Base-by-base conservation (phyloP, 352 stramenopile genomes). In the Phytophthora fragariae region DNA sequence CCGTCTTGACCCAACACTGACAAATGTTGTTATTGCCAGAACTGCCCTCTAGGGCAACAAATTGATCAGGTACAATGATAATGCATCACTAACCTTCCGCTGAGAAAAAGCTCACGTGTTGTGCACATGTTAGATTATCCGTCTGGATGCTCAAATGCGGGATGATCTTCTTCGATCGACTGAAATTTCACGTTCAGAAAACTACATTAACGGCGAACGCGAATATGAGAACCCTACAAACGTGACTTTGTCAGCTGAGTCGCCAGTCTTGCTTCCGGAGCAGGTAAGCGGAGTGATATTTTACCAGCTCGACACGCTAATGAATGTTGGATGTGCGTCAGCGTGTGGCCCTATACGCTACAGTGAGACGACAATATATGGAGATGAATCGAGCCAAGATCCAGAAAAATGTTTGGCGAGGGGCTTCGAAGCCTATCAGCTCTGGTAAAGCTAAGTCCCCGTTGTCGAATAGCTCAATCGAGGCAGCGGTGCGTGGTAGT, bases 281-380 rank as follows among this genome's bases (percentile, higher is more conserved):
- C 70, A 81, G 63, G 67, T 81, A 6, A 52, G 46, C 27, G 31
- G 8, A 17, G 37, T 17, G 37, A 44, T 27, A 31, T 59, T 39
- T 29, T 62, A 37, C 19, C 14, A 62, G 5, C 7, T 53, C 15
- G 19, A 19, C 54, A 50, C 19, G 14, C 66, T 57, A 46, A 59
- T 54, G 19, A 10, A 29, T 65, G 8, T 27, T 68, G 9, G 11
- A 29, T 5, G 10, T 75, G 11, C 19, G 47, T 35, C 50, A 90
- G 86, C 86, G 84, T 19, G 61, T 79, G 11, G 70, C 79, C 31
- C 37, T 93, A 27, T 90, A 86, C 54, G 75, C 81, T 3, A 77
- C 73, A 12, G 86, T 91, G 21, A 77, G 84, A 8, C 83, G 81
- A 4, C 73, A 80, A 24, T 93, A 87, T 71, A 93, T 93, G 86